Evolutionary conservation across 192 early-diverging fungal genomes (phyloP).

Genomic region (Borealophlyctis nickersoniae): DNA sequence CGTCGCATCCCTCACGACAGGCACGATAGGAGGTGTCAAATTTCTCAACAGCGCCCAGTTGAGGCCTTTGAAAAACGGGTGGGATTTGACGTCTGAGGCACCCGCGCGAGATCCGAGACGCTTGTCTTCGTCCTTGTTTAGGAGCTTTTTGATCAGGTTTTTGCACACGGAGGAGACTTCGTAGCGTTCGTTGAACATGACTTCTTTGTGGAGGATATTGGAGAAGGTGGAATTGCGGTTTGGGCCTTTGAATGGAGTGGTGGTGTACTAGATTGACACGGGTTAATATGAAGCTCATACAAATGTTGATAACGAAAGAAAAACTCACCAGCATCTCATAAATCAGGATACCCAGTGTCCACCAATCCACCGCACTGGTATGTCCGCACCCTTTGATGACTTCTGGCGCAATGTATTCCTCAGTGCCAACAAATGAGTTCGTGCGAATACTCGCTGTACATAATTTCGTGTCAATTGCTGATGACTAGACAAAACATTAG

Average conservation of each 20-base stretch:
- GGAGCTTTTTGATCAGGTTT: constrained; percentile 74
- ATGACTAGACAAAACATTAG: no score
- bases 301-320: constrained; percentile 15
- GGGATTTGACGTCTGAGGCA: constrained; percentile 89
- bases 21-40: constrained; percentile 14
- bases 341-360: constrained; percentile 95
- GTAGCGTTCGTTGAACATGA: constrained; percentile 64
- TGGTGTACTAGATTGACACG: constrained; percentile 60
- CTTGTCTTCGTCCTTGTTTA: constrained; percentile 86
- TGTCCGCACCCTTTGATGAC: constrained; percentile 95
- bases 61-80: constrained; percentile 84
- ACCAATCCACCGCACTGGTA: constrained; percentile 94
- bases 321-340: constrained; percentile 87
- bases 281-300: constrained; percentile 13
- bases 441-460: constrained; percentile 86
- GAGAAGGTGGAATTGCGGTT: constrained; percentile 84
- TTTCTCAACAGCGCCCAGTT: constrained; percentile 90
- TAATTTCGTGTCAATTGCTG: constrained; percentile 75
- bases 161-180: constrained; percentile 60
- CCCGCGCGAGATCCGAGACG: constrained; percentile 86
- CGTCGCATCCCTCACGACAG: constrained; percentile 56
- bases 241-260: constrained; percentile 95
- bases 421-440: constrained; percentile 98
- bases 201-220: constrained; percentile 79
- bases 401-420: constrained; percentile 99